These are phyloP conservation scores for Eucalyptus melliodora DNA, from an alignment of 345 rosid species.

Conservation along the genomic window DNA sequence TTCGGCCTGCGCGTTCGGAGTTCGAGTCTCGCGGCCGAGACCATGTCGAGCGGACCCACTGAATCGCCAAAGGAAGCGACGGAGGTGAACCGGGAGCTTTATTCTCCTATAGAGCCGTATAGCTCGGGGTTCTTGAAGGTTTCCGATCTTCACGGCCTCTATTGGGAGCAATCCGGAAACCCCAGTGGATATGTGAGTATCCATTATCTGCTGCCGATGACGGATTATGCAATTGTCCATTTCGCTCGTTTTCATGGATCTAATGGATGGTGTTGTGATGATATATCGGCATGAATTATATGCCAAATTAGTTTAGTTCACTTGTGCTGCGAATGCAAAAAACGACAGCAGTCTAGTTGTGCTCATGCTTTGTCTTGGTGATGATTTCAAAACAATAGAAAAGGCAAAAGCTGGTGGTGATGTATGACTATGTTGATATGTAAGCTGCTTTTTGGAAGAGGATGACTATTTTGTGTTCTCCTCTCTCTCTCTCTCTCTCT, in stretches of 20 bases:
- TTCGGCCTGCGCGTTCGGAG: conserved; percentile 1
- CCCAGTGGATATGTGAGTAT: conserved; percentile 73
- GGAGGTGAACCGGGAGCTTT: conserved; percentile 33
- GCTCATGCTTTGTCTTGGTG: not conserved
- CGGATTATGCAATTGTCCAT: not conserved
- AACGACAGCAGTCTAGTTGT: not conserved
- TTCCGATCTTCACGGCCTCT: conserved; percentile 64
- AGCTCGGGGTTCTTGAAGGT: conserved; percentile 59
- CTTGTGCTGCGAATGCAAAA: not conserved
- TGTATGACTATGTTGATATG: not conserved
- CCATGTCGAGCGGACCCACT: conserved; percentile 13
- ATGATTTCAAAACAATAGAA: not conserved
- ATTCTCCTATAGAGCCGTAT: conserved; percentile 62
- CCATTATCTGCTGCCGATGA: not conserved
- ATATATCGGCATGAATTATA: not conserved
- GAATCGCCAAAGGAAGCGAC: conserved; percentile 19
- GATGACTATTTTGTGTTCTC: not conserved
- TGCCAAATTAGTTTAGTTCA: not conserved
- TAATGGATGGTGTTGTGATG: not conserved
- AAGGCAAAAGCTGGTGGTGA: not conserved
- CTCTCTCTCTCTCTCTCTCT: too few relatives aligned
- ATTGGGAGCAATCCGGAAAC: conserved; percentile 91
- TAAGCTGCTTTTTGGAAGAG: not conserved
- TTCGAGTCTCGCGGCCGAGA: conserved; percentile 15
- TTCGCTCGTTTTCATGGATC: not conserved